These are phyloP conservation scores for Globisporangium viniferum DNA, from an alignment of 352 stramenopile genomes.

Conservation along the genomic window DNA sequence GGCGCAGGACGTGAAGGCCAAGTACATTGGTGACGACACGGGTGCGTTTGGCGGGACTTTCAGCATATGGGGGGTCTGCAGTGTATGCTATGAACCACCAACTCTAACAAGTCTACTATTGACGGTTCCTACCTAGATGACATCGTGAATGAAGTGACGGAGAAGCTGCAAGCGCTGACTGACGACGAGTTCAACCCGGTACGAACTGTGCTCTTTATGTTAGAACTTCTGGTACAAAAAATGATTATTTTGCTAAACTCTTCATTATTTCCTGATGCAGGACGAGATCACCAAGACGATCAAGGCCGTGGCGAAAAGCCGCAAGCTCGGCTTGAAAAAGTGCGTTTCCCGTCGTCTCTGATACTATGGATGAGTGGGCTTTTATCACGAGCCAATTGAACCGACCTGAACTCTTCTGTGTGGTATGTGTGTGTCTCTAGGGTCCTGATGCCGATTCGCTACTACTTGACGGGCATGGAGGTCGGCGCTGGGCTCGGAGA, in stretches of 20 bases:
- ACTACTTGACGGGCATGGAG: constrained; percentile 85
- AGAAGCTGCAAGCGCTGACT: constrained; percentile 40
- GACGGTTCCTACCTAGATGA: constrained; percentile 21
- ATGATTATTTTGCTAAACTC: not conserved
- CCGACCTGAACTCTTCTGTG: not conserved
- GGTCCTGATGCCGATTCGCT: constrained; percentile 86
- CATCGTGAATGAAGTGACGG: constrained; percentile 47
- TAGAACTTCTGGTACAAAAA: not conserved
- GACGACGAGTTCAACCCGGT: constrained; percentile 73
- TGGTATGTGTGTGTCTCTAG: constrained; percentile 22
- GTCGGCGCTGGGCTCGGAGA: constrained; percentile 79
- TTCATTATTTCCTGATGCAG: constrained; percentile 22
- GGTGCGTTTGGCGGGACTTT: not conserved
- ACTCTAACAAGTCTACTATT: too few species aligned
- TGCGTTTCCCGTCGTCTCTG: constrained; percentile 23
- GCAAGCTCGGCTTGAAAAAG: constrained; percentile 81
- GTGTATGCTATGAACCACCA: too few species aligned
- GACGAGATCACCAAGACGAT: constrained; percentile 74
- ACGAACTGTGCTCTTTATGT: constrained; percentile 5
- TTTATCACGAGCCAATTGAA: not conserved
- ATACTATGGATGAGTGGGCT: not conserved
- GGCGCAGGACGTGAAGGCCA: constrained; percentile 60
- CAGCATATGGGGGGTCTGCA: too few species aligned
- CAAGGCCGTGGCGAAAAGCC: constrained; percentile 71
- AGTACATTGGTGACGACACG: constrained; percentile 71